A percentile compares a stretch with the other conserved stretches of the same genome.
Evolutionary conservation across 2,329 filamentous ascomycete genomes (phyloP).

Genomic region (Dactylonectria macrodidyma): DNA sequence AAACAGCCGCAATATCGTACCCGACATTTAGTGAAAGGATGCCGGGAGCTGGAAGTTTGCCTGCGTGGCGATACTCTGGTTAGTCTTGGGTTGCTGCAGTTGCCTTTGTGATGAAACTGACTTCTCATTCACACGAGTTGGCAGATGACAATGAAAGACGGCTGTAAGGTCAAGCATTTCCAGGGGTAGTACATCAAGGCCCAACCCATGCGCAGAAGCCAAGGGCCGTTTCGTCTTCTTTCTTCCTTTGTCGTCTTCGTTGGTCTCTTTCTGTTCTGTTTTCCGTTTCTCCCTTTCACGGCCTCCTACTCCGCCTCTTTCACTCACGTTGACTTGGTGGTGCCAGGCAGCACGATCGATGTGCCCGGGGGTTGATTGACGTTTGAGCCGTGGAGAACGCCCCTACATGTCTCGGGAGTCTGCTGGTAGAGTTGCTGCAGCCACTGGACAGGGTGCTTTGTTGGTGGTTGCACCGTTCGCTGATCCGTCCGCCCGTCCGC

Average conservation of each 20-base stretch:
- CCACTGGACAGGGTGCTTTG: slow-evolving; percentile 40
- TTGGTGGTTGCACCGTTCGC: slow-evolving; percentile 41
- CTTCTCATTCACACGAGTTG: slow-evolving; percentile 39
- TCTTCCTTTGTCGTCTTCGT: slow-evolving; percentile 24
- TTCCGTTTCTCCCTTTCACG: slow-evolving; percentile 9
- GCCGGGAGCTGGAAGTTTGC: not conserved
- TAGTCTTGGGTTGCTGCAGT: not conserved
- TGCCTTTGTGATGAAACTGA: slow-evolving; percentile 28
- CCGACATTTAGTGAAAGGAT: slow-evolving; percentile 19
- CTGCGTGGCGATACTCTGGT: not conserved
- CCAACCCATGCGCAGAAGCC: slow-evolving; percentile 39
- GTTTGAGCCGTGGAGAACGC: slow-evolving; percentile 31
- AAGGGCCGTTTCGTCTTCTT: slow-evolving; percentile 29
- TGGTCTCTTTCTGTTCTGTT: slow-evolving; percentile 20
- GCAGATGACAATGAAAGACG: slow-evolving; percentile 46
- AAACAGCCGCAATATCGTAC: not conserved
- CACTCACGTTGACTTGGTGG: slow-evolving; percentile 5
- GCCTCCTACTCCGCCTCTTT: slow-evolving; percentile 19
- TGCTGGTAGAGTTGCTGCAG: slow-evolving; percentile 29
- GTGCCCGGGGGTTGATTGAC: slow-evolving; percentile 13
- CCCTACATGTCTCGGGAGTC: slow-evolving; percentile 48
- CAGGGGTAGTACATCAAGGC: slow-evolving; percentile 36
- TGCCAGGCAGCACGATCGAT: not conserved
- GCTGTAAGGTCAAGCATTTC: slow-evolving; percentile 33
- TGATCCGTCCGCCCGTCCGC: slow-evolving; percentile 36